Evolutionary conservation across 352 stramenopile genomes (phyloP), one percentile per base, ranked within the genome.

Genomic region (Phytophthora uliginosa): DNA sequence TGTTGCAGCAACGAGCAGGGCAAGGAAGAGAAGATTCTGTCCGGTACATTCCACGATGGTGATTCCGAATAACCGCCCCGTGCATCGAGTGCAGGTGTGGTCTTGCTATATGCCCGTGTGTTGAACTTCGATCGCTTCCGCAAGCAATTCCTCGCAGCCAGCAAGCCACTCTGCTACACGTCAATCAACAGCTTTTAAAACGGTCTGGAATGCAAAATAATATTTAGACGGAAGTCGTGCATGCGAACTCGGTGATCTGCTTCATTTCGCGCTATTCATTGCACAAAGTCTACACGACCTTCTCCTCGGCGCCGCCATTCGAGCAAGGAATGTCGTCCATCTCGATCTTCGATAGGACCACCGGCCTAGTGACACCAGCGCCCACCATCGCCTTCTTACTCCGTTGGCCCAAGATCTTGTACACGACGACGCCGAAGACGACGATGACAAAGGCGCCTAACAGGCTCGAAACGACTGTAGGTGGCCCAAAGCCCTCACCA

Each of bases 21-120:
- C 42, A 91, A 91, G 60, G 83, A 91, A 74, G 83, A 91, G 38
- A 91, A 88, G 45, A 91, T 91, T 55, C 62, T 91, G 34, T 79
- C 77, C 18, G 83, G 83, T 34, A 89, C 82, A 31, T 91, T 89
- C 61, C 83, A 91, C 60, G 83, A 91, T 51, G 83, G 83, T 31
- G 83, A 91, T 62, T 91, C 83, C 0, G 83, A 91, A 66, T 91
- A 74, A 82, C 31, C 22, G 20, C 31, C 17, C 18, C 34, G 36
- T 53, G 5, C 22, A 48, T 6, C 47, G 26, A 47, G 42, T 8
- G 38, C 18, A 51, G n/a, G 42, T 51, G 17, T 51, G 18, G 20
- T 9, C 42, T 51, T 22, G 42, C 7, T 51, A 51, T 7, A 51
- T 51, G 18, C 38, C 42, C 7, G 20, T 26, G 42, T 51, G n/a